Base-by-base conservation (phyloP, 345 rosid genomes). In the Populus simonii region DNA sequence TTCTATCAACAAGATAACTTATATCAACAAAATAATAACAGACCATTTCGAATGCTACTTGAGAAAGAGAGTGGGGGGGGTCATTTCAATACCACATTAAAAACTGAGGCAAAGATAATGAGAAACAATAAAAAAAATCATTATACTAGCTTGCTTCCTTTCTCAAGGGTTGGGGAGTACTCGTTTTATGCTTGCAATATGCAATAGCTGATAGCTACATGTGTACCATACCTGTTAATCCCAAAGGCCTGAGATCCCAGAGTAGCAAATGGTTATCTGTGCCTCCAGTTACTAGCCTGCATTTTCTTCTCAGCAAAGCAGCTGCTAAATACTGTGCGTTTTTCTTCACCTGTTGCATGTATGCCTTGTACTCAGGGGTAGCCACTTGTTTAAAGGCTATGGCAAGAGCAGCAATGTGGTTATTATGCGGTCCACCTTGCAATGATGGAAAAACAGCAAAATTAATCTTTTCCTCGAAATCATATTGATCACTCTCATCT, bases 331-430 rank as follows among this genome's bases (percentile, higher is more conserved):
- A 90, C 87, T 88, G 92, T 22, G 99, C 92, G 70, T 95, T 95
- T 88, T 84, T 92, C 93, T 88, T 93, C 89, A 95, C 96, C 84
- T 93, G 99, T 74, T 89, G 92, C 86, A 95, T 92, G 81, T 93
- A 91, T 70, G 93, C 93, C 84, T 84, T 88, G 86, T 87, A 93
- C 77, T 92, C 98, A 13, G 90, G 94, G 62, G 92, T 88, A 77
- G 92, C 92, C 47, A 90, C 97, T 89, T 95, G 98, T 83, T 90
- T 95, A 70, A 95, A 89, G 74, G 99, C 94, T 76, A 93, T 88
- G 72, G 98, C 97, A 62, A 95, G 99, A 79, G 99, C 99, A 76
- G 98, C 99, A n/a, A 95, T 93, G 78, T 95, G 99, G 86, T 92
- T 95, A 83, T 93, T 92, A 87, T 95, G 96, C 71, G 97, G 98